Evolutionary conservation across 2,329 filamentous ascomycete species (phyloP).

Genomic region (Colletotrichum higginsianum): DNA sequence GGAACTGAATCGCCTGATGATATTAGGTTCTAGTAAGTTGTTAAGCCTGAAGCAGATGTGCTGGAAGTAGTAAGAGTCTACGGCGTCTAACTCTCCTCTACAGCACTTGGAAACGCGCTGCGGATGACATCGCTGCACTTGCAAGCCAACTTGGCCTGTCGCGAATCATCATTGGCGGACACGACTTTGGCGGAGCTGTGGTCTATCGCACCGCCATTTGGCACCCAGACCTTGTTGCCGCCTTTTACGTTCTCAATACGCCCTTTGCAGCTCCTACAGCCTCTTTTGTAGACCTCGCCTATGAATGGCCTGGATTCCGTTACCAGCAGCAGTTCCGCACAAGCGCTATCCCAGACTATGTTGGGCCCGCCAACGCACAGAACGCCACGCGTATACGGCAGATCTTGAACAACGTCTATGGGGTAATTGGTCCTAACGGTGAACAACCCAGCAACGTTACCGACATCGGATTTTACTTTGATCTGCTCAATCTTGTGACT

Average conservation of each 20-base stretch:
- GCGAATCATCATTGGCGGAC: conserved; percentile 81
- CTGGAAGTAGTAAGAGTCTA: too few relatives aligned
- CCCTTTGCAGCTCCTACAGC: conserved; percentile 72
- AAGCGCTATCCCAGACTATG: conserved; percentile 59
- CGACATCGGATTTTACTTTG: conserved; percentile 71
- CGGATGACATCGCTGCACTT: conserved; percentile 80
- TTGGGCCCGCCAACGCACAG: conserved; percentile 57
- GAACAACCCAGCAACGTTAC: conserved; percentile 67
- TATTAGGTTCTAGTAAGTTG: conserved; percentile 26
- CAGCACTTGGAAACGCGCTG: conserved; percentile 78
- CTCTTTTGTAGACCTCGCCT: conserved; percentile 66
- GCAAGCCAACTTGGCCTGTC: conserved; percentile 64
- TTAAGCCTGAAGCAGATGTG: too few relatives aligned
- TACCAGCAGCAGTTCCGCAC: conserved; percentile 84
- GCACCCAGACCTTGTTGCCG: conserved; percentile 76
- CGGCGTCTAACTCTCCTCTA: too few relatives aligned
- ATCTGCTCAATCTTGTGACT: conserved; percentile 66
- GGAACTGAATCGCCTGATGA: conserved; percentile 73
- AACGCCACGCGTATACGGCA: conserved; percentile 71
- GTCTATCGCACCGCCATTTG: conserved; percentile 79
- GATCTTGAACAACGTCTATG: conserved; percentile 78
- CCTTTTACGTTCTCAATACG: conserved; percentile 81
- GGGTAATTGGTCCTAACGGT: conserved; percentile 69
- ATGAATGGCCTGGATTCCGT: conserved; percentile 76
- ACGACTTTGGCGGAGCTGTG: conserved; percentile 85